Evolutionary conservation across 139 green algal species (phyloP).

Genomic region (Axilococcus clingmanii): DNA sequence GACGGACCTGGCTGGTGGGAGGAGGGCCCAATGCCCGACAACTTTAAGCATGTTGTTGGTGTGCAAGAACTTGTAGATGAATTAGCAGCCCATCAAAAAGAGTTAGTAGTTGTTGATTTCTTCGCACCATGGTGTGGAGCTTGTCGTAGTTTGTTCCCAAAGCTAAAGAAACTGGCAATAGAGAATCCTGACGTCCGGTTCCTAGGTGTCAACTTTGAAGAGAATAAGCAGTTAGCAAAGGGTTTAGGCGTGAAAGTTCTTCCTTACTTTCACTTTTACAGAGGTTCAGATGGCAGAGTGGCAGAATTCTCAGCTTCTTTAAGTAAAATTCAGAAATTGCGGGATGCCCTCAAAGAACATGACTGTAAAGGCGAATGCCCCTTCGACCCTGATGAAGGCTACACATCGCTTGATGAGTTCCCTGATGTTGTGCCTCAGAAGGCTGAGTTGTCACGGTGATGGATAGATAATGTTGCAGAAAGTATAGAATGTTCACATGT

Average conservation of each 20-base stretch:
- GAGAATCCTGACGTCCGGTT: conserved; percentile 65
- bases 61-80: conserved; percentile 77
- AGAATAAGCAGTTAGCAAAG: conserved; percentile 74
- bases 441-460: no score
- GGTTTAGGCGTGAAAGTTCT: conserved; percentile 81
- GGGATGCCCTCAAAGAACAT: conserved; percentile 5
- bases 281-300: conserved; percentile 63
- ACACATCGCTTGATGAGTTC: conserved; percentile 1
- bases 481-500: no score
- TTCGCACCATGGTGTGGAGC: conserved; percentile 86
- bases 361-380: neutral
- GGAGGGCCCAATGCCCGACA: conserved; percentile 34
- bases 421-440: no score
- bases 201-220: conserved; percentile 82
- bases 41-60: conserved; percentile 55
- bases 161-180: conserved; percentile 60
- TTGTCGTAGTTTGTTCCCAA: conserved; percentile 84
- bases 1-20: conserved; percentile 45
- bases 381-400: neutral
- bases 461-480: no score
- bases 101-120: conserved; percentile 86
- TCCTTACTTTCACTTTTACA: conserved; percentile 93
- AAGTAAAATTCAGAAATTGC: conserved; percentile 48
- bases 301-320: conserved; percentile 64
- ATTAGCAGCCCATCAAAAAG: conserved; percentile 24